These are phyloP conservation scores for Gossypium australe DNA, from an alignment of 345 rosid genomes.

Conservation along the genomic window DNA sequence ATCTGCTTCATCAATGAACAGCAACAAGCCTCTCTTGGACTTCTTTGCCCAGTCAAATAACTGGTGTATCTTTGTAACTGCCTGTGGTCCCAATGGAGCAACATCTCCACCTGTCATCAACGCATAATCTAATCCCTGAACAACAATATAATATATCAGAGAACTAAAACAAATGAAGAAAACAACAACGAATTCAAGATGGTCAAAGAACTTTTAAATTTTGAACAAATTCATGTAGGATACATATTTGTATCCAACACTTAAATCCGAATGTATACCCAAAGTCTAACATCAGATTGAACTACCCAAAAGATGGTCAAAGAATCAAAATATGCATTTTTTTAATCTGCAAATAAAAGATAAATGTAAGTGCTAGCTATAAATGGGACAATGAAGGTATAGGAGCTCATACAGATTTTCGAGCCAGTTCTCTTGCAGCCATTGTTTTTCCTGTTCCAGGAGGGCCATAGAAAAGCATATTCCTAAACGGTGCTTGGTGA, in stretches of 20 bases:
- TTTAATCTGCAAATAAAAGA: background rate
- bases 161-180: constrained; percentile 1
- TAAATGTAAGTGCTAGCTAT: background rate
- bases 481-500: constrained; percentile 91
- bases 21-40: constrained; percentile 74
- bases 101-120: constrained; percentile 99
- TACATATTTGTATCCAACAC: too few relatives aligned
- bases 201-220: too few relatives aligned
- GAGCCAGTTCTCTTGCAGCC: constrained; percentile 95
- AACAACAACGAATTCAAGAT: background rate
- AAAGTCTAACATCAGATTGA: background rate
- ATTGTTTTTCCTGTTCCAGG: constrained; percentile 99
- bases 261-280: background rate
- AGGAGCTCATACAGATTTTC: constrained; percentile 66
- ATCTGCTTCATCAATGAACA: constrained; percentile 98
- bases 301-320: background rate
- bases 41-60: constrained; percentile 95
- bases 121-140: constrained; percentile 96
- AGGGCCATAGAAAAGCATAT: constrained; percentile 96
- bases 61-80: constrained; percentile 97
- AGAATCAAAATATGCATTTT: constrained; percentile 2
- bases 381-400: background rate
- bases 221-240: too few relatives aligned
- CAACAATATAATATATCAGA: constrained; percentile 17
- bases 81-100: constrained; percentile 96